Percentiles rank a stretch among this genome's conserved stretches.
phyloP scores from a whole-genome alignment of 2,329 filamentous ascomycete genomes.

The Trichoderma sp. region DNA sequence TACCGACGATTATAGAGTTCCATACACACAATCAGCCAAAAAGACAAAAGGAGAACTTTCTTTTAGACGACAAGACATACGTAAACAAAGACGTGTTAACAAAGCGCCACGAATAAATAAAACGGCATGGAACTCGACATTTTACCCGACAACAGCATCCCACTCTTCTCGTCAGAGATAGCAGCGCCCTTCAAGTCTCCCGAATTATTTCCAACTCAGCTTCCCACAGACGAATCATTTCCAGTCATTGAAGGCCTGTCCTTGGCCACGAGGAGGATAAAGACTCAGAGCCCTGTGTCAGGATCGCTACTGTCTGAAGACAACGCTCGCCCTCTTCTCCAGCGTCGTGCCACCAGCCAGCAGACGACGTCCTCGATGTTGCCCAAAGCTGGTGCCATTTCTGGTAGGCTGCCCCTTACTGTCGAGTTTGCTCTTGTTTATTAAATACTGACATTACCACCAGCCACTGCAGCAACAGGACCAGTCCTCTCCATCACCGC shows the following conservation, averaged over 20 bases:
- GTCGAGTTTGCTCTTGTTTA: neutral
- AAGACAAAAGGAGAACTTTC: neutral
- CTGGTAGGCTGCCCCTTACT: neutral
- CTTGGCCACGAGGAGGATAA: neutral
- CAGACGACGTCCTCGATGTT: neutral
- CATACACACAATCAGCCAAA: neutral
- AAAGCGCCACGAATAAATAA: neutral
- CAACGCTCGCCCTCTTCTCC: neutral
- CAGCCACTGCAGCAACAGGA: constrained; percentile 2
- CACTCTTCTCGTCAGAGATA: neutral
- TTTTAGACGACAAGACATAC: neutral
- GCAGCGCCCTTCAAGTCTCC: neutral
- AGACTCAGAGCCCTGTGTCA: neutral
- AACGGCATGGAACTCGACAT: constrained; percentile 14
- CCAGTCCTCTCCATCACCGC: constrained; percentile 4
- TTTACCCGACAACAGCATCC: neutral
- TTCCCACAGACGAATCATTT: neutral
- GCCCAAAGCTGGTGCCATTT: neutral
- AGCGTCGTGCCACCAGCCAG: constrained; percentile 2
- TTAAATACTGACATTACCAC: neutral
- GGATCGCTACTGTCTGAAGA: neutral
- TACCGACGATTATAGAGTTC: neutral
- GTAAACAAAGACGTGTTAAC: neutral
- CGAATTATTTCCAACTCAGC: neutral
- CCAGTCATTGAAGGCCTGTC: neutral